Evolutionary conservation across 169 alveolate genomes (phyloP), one percentile per base, ranked within the genome.

Genomic region (Plasmodium malariae): DNA sequence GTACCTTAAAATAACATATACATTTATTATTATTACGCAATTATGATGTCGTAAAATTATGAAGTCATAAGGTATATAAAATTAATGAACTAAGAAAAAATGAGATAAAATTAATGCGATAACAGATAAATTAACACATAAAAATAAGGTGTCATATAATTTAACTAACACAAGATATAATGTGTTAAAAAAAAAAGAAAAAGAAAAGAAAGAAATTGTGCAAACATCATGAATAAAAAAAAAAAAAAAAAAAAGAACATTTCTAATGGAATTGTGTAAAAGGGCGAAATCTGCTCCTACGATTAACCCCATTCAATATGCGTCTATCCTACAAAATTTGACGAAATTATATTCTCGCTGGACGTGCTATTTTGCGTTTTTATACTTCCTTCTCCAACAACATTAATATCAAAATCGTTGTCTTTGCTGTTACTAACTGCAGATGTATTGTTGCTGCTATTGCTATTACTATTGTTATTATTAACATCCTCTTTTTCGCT

Each of bases 261-360:
- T 54, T 14, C 14, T 14, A 0, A 1, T 54, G 65, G 1, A 54
- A n/a, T 3, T n/a, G 62, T 51, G 62, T 51, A 40, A 40, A 5
- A 9, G 17, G 1, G 24, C 9, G 30, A 3, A 54, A 54, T 63
- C 6, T 34, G n/a, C 28, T 34, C 73, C 51, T 19, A 19, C 40
- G 69, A 59, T 59, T n/a, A 40, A 5, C 3, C 12, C 74, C 19
- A 14, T 55, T 55, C 28, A n/a, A 49, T 43, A 37, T 67, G 26
- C 6, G 73, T 28, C 4, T 34, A 32, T 11, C 57, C 74, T 37
- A 45, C 65, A 74, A 21, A 74, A 65, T 54, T 76, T 7, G 74
- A 51, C 24, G 74, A 40, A 6, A 37, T 19, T 51, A 36, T 30
- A 36, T 36, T 19, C 40, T 36, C 57, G 11, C 45, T 69, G 19